Evolutionary conservation across 2,329 filamentous ascomycete genomes (phyloP).

Genomic region (Monilinia fructigena): DNA sequence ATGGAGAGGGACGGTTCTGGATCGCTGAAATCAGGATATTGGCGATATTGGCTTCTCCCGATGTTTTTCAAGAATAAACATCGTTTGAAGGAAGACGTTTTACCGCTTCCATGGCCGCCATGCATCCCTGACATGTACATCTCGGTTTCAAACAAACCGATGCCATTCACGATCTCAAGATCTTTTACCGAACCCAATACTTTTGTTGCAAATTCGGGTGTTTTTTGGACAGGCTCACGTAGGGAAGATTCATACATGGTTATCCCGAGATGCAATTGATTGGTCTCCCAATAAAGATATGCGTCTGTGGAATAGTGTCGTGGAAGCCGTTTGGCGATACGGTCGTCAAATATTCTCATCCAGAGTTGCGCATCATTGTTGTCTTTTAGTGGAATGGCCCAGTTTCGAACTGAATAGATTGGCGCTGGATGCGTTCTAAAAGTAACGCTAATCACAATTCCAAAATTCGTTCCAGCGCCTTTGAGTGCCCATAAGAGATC

Average conservation of each 20-base stretch:
- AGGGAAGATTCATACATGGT: conserved; percentile 48
- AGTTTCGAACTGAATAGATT: conserved; percentile 31
- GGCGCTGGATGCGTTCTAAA: conserved; percentile 28
- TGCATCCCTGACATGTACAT: conserved; percentile 62
- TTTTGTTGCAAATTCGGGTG: conserved; percentile 19
- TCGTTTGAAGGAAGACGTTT: conserved; percentile 64
- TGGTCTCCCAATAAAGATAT: conserved; percentile 54
- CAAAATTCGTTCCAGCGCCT: conserved; percentile 34
- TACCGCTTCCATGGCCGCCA: conserved; percentile 54
- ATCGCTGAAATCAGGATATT: conserved; percentile 48
- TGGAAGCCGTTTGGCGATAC: conserved; percentile 44
- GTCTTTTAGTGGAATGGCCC: conserved; percentile 28
- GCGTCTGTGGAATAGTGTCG: conserved; percentile 51
- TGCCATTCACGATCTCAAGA: conserved; percentile 45
- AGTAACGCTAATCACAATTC: conserved; percentile 33
- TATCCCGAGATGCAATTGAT: conserved; percentile 50
- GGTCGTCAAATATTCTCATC: conserved; percentile 45
- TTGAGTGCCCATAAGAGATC: conserved; percentile 33
- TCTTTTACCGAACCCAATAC: conserved; percentile 42
- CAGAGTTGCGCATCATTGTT: conserved; percentile 37
- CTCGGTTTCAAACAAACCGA: conserved; percentile 56
- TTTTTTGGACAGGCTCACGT: conserved; percentile 21
- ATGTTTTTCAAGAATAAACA: conserved; percentile 59
- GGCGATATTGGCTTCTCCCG: conserved; percentile 39
- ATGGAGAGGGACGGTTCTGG: conserved; percentile 35